Base-by-base conservation (phyloP, 2,329 filamentous ascomycete species). In the Penicillium polonicum region DNA sequence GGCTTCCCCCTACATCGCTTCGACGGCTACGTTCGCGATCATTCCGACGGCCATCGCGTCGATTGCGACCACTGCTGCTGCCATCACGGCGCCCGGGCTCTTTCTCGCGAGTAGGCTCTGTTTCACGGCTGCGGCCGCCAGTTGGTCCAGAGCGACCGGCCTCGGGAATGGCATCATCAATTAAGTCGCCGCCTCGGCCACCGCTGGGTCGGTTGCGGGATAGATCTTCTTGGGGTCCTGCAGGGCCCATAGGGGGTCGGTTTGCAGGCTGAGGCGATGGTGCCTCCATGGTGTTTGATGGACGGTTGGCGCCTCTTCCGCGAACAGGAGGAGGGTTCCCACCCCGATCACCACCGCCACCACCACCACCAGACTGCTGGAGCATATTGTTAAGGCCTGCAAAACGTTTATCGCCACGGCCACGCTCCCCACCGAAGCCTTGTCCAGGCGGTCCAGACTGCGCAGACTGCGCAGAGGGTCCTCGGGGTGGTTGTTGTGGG, bases 331-430 rank as follows among this genome's bases (percentile, higher is more conserved):
- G 70, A 12, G 74, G 70, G 38, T 71, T 66, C 31, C 63, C 67
- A 48, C 59, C 59, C 35, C 72, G 71, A 21, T 78, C 75, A 44
- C 65, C 54, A 39, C 63, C 52, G 35, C 68, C 61, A n/a, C 68
- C 64, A 35, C 67, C 70, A 33, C 68, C 64, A 5, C 23, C 70
- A 33, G 73, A 74, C 62, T 80, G 78, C 53, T 80, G 77, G 36
- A 81, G 74, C 66, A 79, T 75, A 54, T 72, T 79, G 61, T 80
- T 79, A 53, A 81, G 70, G 1, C 74, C 75, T 15, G 75, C 73
- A 59, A 81, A 78, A 13, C 79, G 75, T 59, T 80, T 79, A 59
- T 80, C 78, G 33, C 78, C 69, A 31, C 78, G 72, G 39, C 71
- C 70, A 50, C 76, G 73, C 50, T 77, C 73, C 48, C 73, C 74